These are phyloP conservation scores for Nakazawaea wickerhamii DNA, from an alignment of 805 yeast genomes.

Conservation along the genomic window DNA sequence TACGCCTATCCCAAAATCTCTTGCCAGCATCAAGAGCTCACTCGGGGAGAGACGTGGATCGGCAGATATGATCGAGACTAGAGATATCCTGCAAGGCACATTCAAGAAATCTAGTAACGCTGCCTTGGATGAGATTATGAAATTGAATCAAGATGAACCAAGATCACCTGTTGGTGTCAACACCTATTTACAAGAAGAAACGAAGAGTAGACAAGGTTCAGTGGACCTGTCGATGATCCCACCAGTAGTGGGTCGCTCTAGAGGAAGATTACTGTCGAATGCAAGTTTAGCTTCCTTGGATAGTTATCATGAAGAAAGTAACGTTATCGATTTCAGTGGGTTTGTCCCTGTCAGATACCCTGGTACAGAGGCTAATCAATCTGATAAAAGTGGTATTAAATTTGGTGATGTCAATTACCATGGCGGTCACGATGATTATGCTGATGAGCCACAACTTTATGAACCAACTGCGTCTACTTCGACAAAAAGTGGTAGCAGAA, in stretches of 20 bases:
- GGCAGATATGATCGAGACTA: conserved; percentile 9
- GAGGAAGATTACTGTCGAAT: conserved; percentile 43
- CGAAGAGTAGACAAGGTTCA: conserved; percentile 3
- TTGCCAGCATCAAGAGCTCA: not conserved
- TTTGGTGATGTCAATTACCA: conserved; percentile 2
- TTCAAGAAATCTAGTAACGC: conserved; percentile 4
- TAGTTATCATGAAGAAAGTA: conserved; percentile 42
- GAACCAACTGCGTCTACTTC: conserved; percentile 1
- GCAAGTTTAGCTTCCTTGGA: conserved; percentile 78
- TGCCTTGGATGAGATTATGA: conserved; percentile 6
- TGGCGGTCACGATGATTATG: not conserved
- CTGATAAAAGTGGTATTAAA: conserved; percentile 16
- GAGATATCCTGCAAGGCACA: conserved; percentile 8
- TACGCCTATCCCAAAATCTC: not conserved
- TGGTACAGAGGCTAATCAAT: conserved; percentile 24
- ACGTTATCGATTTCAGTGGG: conserved; percentile 17
- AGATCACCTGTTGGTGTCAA: not conserved
- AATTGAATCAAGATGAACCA: not conserved
- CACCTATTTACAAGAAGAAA: not conserved
- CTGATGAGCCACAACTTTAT: not conserved
- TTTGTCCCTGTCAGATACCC: conserved; percentile 40
- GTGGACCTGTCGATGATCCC: not conserved
- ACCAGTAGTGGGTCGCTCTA: not conserved
- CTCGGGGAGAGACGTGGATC: conserved; percentile 11
- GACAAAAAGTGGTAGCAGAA: not conserved